A percentile compares a stretch with the other conserved stretches of the same genome.
phyloP scores from a whole-genome alignment of 108 stramenopile genomes.

The Cyclotella atomus region DNA sequence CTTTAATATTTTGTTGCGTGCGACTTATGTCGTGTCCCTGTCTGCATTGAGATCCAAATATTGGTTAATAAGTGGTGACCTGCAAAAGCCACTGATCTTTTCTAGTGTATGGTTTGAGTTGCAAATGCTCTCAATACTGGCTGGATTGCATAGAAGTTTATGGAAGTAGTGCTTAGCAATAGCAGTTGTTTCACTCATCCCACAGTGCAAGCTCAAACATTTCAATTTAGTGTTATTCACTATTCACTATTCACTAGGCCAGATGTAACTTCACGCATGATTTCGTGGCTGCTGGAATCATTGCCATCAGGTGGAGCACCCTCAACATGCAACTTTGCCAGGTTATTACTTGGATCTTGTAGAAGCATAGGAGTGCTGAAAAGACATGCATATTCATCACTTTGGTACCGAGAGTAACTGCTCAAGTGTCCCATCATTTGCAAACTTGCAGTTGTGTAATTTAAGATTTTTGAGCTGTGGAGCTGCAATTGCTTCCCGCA shows the following conservation, averaged over 20 bases:
- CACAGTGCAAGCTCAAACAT: not conserved
- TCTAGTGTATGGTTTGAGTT: not conserved
- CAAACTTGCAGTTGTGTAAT: no score
- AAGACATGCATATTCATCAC: not conserved
- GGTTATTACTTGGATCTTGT: not conserved
- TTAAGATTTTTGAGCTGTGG: no score
- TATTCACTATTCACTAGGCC: no score
- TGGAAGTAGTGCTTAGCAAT: not conserved
- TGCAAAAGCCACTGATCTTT: not conserved
- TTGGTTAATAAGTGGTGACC: not conserved
- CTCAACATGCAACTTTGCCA: no score
- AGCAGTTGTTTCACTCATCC: no score
- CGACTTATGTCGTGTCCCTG: not conserved
- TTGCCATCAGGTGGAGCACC: no score
- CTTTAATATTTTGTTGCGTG: not conserved
- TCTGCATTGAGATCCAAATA: not conserved
- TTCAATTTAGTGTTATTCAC: not conserved
- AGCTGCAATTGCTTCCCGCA: no score
- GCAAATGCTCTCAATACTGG: not conserved
- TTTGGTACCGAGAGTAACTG: not conserved
- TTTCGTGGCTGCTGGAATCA: no score
- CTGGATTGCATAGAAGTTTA: not conserved
- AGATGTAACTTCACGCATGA: not conserved
- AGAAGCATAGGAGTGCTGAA: not conserved
- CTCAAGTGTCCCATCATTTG: no score